Base-by-base conservation (phyloP, 306 rosid genomes). In the Mucuna pruriens region DNA sequence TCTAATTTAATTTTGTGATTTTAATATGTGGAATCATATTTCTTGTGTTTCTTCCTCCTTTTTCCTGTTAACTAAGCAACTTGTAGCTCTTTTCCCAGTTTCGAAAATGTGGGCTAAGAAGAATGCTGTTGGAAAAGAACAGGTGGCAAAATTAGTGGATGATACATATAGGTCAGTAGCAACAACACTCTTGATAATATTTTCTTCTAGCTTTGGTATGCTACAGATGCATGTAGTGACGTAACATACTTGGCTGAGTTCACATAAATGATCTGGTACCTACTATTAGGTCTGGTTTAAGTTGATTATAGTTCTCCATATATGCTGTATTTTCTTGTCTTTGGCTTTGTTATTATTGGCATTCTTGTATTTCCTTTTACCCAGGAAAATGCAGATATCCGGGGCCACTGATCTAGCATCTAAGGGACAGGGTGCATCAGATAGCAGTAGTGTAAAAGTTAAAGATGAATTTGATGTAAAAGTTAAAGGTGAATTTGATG, bases 311-410 rank as follows among this genome's bases (percentile, higher is more conserved):
- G 63, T 77, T 63, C 51, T 72, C 39, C 67, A 45, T 19, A 36
- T 63, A 16, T 60, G 76, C 5, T 68, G 74, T 40, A 46, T 38
- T 68, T 64, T 19, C 36, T 54, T 54, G 20, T 19, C 48, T 11
- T 71, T 66, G 54, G 58, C 31, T 12, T 65, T 81, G 52, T 65
- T 64, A 58, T 55, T 54, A 39, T 77, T 77, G 66, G 77, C 19
- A n/a, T 67, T 61, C 29, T 16, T 74, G 69, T 39, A 57, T 80
- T 48, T 66, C 31, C 48, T 44, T 77, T 66, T 85, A 62, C 48
- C 39, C 90, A 96, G 99, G 88, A 96, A 96, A 90, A 93, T 96
- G 98, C 97, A 96, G 87, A 90, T 88, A 77, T 84, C 99, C 54
- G 94, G 97, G 84, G 97, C 99, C 75, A 84, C 97, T 31, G 99